Percentiles rank a stretch among this genome's conserved stretches.
These are phyloP conservation scores for Didymella lethalis DNA, from an alignment of 2,329 filamentous ascomycete species.

Conservation along the genomic window DNA sequence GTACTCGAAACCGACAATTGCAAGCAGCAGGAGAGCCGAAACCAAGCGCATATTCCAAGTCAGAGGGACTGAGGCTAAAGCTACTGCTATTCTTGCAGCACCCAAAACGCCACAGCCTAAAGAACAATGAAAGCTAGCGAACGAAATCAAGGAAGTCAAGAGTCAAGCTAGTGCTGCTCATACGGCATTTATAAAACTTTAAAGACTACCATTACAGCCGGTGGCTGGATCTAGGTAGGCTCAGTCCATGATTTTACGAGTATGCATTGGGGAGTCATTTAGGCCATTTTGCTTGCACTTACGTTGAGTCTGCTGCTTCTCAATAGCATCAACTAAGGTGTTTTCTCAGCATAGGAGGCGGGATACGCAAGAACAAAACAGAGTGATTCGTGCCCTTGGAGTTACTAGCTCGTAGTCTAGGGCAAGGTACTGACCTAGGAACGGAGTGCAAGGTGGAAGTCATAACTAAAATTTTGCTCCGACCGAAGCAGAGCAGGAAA, in stretches of 20 bases:
- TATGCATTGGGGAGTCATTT: not conserved
- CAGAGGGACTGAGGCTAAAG: not conserved
- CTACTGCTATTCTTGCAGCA: not conserved
- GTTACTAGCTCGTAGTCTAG: not conserved
- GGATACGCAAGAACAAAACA: not conserved
- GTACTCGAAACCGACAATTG: not conserved
- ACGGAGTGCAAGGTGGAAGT: not conserved
- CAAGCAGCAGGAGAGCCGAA: not conserved
- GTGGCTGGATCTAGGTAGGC: not conserved
- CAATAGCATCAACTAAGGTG: too few relatives aligned
- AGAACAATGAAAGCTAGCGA: not conserved
- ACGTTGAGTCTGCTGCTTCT: not conserved
- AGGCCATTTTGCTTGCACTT: not conserved
- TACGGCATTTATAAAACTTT: not conserved
- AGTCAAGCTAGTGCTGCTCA: not conserved
- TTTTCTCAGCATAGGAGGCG: not conserved
- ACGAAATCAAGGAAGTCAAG: not conserved
- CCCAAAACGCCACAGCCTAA: not conserved
- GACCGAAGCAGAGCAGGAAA: too few relatives aligned
- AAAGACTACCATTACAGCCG: not conserved
- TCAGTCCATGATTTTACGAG: not conserved
- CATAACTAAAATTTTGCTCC: not conserved
- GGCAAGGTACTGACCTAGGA: not conserved
- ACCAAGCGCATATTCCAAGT: not conserved
- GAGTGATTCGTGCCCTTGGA: too few relatives aligned